Evolutionary conservation across 2,329 filamentous ascomycete species (phyloP).

Genomic region (Cladophialophora yegresii): DNA sequence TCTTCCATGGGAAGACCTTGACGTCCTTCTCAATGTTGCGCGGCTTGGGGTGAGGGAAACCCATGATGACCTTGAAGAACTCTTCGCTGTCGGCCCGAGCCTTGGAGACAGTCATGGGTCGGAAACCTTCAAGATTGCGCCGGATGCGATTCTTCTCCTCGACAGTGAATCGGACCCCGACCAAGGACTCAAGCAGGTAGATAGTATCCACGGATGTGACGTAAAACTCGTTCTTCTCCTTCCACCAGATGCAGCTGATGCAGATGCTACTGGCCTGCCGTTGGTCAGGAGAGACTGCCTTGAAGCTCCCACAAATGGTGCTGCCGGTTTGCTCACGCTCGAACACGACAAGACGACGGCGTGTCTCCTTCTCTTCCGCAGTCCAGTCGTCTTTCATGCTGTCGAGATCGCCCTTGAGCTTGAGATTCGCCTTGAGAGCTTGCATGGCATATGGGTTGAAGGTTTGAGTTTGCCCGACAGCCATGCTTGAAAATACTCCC

Average conservation of each 20-base stretch:
- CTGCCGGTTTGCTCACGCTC: constrained; percentile 77
- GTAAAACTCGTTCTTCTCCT: constrained; percentile 84
- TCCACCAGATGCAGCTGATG: constrained; percentile 98
- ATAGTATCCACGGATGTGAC: constrained; percentile 98
- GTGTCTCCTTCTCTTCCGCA: constrained; percentile 73
- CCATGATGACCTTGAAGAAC: constrained; percentile 99
- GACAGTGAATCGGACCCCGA: constrained; percentile 83
- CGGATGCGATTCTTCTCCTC: constrained; percentile 99
- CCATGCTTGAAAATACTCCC: constrained; percentile 49
- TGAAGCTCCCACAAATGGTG: constrained; percentile 78
- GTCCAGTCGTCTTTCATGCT: constrained; percentile 83
- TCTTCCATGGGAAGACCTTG: constrained; percentile 97
- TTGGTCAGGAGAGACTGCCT: constrained; percentile 74
- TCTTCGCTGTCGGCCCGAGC: constrained; percentile 88
- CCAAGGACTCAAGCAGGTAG: constrained; percentile 85
- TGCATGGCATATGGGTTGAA: constrained; percentile 82
- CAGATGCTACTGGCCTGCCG: constrained; percentile 82
- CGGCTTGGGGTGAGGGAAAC: constrained; percentile 89
- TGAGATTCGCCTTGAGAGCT: constrained; percentile 75
- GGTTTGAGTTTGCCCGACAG: constrained; percentile 42
- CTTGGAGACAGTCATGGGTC: constrained; percentile 90
- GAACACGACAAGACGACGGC: constrained; percentile 86
- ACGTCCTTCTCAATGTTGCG: constrained; percentile 99
- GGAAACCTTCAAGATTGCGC: constrained; percentile 91
- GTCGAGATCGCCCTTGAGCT: constrained; percentile 82